Conservation (phyloP, 164 flowering plant genomes). For the Pachysandra terminalis region DNA sequence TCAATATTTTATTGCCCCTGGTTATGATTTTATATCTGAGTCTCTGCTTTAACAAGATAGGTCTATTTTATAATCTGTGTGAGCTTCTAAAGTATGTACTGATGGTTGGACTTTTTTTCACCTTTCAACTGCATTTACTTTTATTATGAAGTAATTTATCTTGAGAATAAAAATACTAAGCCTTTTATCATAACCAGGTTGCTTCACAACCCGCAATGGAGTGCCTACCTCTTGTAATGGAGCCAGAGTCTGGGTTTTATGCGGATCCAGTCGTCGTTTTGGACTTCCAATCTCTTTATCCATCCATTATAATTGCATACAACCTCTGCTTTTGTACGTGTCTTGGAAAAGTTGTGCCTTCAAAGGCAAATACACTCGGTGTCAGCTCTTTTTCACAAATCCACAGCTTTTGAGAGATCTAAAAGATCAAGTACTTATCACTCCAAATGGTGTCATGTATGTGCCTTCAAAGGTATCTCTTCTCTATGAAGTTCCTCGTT, state of each 20-base stretch:
- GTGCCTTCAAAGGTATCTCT: constrained; percentile 63
- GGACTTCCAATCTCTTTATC: constrained; percentile 98
- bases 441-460: constrained; percentile 95
- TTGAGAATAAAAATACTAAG: neutral
- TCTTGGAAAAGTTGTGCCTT: constrained; percentile 75
- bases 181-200: constrained; percentile 39
- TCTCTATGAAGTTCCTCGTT: neutral
- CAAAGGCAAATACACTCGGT: constrained; percentile 68
- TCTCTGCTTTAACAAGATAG: neutral
- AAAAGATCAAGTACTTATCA: constrained; percentile 50
- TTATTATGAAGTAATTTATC: neutral
- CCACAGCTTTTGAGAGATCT: constrained; percentile 38
- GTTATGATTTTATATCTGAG: neutral
- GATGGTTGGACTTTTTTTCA: neutral
- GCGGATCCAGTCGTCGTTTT: constrained; percentile 90
- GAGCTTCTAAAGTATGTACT: neutral
- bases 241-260: constrained; percentile 97
- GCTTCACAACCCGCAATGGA: constrained; percentile 99
- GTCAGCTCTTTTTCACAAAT: constrained; percentile 70
- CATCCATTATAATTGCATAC: constrained; percentile 96
- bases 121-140: neutral
- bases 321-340: constrained; percentile 95
- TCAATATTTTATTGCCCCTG: too few relatives aligned
- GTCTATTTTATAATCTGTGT: neutral
- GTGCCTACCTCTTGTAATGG: constrained; percentile 97